Evolutionary conservation across 495 filamentous ascomycete species (phyloP).

Genomic region (Daldinia grandis): DNA sequence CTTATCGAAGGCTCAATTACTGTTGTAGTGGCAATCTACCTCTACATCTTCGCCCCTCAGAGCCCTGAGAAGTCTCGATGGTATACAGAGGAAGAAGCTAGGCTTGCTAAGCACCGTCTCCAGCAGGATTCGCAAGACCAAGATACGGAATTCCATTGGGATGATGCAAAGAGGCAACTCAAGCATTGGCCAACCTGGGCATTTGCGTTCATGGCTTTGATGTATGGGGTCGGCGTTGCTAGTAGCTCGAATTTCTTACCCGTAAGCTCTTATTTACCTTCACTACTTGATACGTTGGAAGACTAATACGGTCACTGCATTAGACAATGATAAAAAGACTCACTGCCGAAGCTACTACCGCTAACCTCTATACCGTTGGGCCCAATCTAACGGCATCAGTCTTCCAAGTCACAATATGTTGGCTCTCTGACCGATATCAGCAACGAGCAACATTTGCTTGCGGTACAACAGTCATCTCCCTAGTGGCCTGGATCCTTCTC

Average conservation of each 20-base stretch:
- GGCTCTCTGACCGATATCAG: not conserved
- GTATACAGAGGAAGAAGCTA: constrained; percentile 29
- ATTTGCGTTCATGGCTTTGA: constrained; percentile 42
- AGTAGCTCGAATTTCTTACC: constrained; percentile 46
- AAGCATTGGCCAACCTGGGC: constrained; percentile 43
- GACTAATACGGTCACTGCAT: not conserved
- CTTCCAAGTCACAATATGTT: not conserved
- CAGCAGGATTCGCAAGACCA: constrained; percentile 7
- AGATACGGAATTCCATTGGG: constrained; percentile 37
- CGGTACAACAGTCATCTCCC: constrained; percentile 52
- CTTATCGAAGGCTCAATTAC: not conserved
- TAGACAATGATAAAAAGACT: not conserved
- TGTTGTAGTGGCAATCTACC: not conserved
- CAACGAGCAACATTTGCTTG: not conserved
- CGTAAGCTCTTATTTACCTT: not conserved
- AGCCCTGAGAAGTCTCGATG: constrained; percentile 26
- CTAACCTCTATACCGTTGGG: not conserved
- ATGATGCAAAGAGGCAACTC: constrained; percentile 31
- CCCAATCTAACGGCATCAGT: not conserved
- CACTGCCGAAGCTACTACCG: not conserved
- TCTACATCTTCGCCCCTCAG: constrained; percentile 22
- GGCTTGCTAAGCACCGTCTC: constrained; percentile 22
- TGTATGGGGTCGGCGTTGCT: constrained; percentile 42
- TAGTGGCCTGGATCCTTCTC: constrained; percentile 50
- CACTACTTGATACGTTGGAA: not conserved